These are phyloP conservation scores for Casuarina cunninghamiana DNA, from an alignment of 306 rosid genomes.

Conservation along the genomic window DNA sequence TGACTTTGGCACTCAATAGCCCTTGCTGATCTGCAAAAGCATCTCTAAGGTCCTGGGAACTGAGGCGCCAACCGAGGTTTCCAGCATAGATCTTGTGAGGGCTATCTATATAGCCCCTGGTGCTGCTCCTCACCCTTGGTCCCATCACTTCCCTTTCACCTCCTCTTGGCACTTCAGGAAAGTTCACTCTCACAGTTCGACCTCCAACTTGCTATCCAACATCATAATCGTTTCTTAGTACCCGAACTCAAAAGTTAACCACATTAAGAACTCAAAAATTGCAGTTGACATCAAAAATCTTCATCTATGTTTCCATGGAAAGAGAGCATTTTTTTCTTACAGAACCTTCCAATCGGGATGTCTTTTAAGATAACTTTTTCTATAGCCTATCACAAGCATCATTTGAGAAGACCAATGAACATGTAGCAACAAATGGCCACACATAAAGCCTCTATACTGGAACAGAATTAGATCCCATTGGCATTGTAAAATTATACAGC, in stretches of 20 bases:
- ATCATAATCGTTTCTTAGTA: conserved; percentile 19
- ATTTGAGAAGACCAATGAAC: background rate
- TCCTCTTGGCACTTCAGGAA: conserved; percentile 93
- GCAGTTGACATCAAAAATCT: background rate
- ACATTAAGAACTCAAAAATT: background rate
- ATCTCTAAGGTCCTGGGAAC: conserved; percentile 71
- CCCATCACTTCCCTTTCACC: conserved; percentile 86
- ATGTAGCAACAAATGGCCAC: background rate
- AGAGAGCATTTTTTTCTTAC: background rate
- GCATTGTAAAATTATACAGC: background rate
- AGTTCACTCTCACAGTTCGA: conserved; percentile 73
- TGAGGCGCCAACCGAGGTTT: conserved; percentile 84
- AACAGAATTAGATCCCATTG: background rate
- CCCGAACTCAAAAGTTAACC: background rate
- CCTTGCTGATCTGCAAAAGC: conserved; percentile 83
- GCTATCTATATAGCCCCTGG: conserved; percentile 69
- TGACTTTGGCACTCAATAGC: conserved; percentile 76
- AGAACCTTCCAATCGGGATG: background rate
- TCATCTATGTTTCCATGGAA: background rate
- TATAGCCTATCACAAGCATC: background rate
- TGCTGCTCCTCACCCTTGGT: conserved; percentile 45
- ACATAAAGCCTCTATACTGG: background rate
- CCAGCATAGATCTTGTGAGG: conserved; percentile 92
- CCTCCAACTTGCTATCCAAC: conserved; percentile 80
- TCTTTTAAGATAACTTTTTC: background rate